Evolutionary conservation across 495 filamentous ascomycete genomes (phyloP).

Genomic region (Polyplosphaeria fusca): DNA sequence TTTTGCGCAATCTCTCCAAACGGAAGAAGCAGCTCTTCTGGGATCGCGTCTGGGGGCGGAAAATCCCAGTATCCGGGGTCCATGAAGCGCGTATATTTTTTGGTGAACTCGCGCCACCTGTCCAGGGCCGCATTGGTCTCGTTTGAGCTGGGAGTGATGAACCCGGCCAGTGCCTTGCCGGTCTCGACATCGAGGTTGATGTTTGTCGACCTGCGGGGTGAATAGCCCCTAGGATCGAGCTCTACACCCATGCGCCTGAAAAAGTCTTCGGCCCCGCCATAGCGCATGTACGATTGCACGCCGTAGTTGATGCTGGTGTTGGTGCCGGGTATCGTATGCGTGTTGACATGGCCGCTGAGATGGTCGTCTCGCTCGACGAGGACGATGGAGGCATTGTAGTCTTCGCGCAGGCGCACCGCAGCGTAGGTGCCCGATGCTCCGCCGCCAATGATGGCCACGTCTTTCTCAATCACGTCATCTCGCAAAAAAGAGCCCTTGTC

Average conservation of each 20-base stretch:
- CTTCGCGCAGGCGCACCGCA: conserved; percentile 45
- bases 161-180: conserved; percentile 3
- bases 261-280: conserved; percentile 8
- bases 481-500: too few species aligned
- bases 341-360: conserved; percentile 52
- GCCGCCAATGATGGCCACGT: conserved; percentile 53
- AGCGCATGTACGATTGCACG: conserved; percentile 18
- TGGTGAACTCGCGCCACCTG: conserved; percentile 2
- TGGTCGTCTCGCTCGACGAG: conserved; percentile 46
- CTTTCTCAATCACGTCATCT: conserved; percentile 27
- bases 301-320: conserved; percentile 22
- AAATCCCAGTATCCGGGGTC: conserved; percentile 24
- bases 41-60: conserved; percentile 4
- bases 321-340: conserved; percentile 35
- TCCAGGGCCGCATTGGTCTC: conserved; percentile 4
- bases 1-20: conserved; percentile 16
- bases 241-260: conserved; percentile 13
- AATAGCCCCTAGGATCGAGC: not conserved
- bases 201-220: not conserved
- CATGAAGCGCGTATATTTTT: conserved; percentile 12
- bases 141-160: not conserved
- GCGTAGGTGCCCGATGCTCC: conserved; percentile 50
- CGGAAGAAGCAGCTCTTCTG: conserved; percentile 10
- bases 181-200: conserved; percentile 15
- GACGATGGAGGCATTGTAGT: conserved; percentile 41